Evolutionary conservation across 2,329 filamentous ascomycete species (phyloP).

Genomic region (Alternaria longipes): DNA sequence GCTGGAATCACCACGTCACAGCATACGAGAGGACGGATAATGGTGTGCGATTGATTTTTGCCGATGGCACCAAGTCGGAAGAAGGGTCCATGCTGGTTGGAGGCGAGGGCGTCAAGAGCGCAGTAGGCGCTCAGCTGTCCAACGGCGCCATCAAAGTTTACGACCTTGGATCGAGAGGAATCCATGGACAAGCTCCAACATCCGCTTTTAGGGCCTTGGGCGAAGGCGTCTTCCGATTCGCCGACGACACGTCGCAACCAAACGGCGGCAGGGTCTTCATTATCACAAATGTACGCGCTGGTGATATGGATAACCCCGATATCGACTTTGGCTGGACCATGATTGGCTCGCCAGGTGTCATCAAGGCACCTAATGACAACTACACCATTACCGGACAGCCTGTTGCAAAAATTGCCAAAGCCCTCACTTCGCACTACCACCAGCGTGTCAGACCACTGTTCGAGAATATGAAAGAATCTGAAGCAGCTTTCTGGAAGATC

Average conservation of each 20-base stretch:
- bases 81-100: conserved; percentile 68
- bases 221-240: conserved; percentile 69
- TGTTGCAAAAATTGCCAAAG: conserved; percentile 67
- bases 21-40: conserved; percentile 66
- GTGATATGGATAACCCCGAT: conserved; percentile 66
- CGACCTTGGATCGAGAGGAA: conserved; percentile 70
- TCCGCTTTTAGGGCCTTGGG: conserved; percentile 69
- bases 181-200: conserved; percentile 71
- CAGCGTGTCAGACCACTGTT: conserved; percentile 65
- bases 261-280: conserved; percentile 60
- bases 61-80: conserved; percentile 66
- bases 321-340: conserved; percentile 72
- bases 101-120: conserved; percentile 70
- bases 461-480: conserved; percentile 64
- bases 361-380: conserved; percentile 67
- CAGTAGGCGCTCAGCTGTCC: conserved; percentile 68
- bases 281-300: conserved; percentile 71
- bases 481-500: conserved; percentile 73
- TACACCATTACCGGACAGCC: conserved; percentile 65
- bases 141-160: conserved; percentile 67
- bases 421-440: conserved; percentile 65
- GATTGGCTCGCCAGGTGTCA: conserved; percentile 65
- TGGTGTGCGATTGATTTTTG: conserved; percentile 67
- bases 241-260: conserved; percentile 57
- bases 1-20: conserved; percentile 65